Base-by-base conservation (phyloP, 2,329 filamentous ascomycete genomes). In the Stemphylium lycopersici region DNA sequence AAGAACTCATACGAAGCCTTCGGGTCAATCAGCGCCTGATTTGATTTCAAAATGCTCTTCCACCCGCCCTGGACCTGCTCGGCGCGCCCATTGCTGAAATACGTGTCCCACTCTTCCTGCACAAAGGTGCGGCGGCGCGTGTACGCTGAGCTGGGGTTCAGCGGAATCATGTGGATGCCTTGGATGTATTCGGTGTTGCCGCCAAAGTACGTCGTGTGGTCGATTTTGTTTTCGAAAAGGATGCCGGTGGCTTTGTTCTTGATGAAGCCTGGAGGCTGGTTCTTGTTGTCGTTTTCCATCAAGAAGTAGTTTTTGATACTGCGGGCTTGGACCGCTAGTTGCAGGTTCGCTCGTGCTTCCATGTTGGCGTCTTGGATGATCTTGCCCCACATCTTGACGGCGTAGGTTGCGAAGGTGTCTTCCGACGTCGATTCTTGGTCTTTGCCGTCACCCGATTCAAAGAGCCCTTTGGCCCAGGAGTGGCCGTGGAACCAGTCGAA, bases 401-500 rank as follows among this genome's bases (percentile, higher is more conserved):
- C 91, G 74, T 96, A 96, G 2, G 87, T 86, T 49, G 90, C 88
- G 85, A 97, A 93, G 54, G 88, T 86, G 76, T 99, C 95, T 77
- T 99, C 95, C 0, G 91, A 96, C 41, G 90, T 91, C 12, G 90
- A 96, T 73, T 99, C 95, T 77, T 95, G 86, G 75, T 95, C 87
- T 77, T 93, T 93, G 65, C 90, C 90, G 71, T 95, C 90, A 56
- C 80, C 80, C 18, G 86, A 84, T 58, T 89, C 84, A 69, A 87
- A 91, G 10, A 95, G 79, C 1, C 90, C 90, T 51, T 91, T 92
- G 2, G 95, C 95, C 91, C 93, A 97, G 41, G 90, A 93, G 80
- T 98, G 95, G 1, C 95, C 95, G 68, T 71, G 88, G 75, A 88
- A 98, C 91, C 91, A 97, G 76, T 98, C 95, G 71, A 97, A 98